phyloP scores from a whole-genome alignment of 805 yeast genomes.

The Barnettozyma californica region DNA sequence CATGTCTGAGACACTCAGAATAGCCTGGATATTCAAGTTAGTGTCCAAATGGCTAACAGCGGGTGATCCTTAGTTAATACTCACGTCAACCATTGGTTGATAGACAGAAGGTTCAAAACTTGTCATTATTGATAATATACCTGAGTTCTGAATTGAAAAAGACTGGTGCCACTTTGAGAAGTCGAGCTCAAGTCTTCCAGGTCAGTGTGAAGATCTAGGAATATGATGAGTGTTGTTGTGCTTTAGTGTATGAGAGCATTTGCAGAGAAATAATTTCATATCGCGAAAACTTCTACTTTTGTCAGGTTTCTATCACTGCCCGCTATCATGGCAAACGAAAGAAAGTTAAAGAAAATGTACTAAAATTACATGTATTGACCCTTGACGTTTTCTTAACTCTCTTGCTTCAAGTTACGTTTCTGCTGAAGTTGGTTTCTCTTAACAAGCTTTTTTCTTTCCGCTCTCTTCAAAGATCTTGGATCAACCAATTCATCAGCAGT shows the following conservation, averaged over 20 bases:
- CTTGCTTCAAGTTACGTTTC: constrained; percentile 63
- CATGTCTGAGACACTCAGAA: constrained; percentile 63
- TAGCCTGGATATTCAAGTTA: constrained; percentile 42
- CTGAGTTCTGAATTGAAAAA: background rate
- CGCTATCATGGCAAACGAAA: too few species aligned
- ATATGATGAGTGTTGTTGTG: too few species aligned
- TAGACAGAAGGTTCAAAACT: constrained; percentile 25
- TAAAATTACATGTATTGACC: background rate
- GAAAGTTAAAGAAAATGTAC: too few species aligned
- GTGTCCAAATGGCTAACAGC: background rate
- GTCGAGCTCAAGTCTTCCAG: background rate
- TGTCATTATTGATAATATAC: constrained; percentile 5
- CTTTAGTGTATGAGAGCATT: background rate
- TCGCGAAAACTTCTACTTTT: background rate
- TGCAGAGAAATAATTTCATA: background rate
- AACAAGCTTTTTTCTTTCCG: constrained; percentile 76
- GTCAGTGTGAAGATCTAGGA: background rate
- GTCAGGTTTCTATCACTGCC: background rate
- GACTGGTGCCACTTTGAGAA: background rate
- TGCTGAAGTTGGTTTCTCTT: constrained; percentile 84
- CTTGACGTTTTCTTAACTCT: constrained; percentile 2
- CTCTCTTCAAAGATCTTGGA: constrained; percentile 78
- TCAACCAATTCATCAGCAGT: constrained; percentile 66
- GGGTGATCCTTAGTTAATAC: constrained; percentile 19
- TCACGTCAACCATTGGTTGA: constrained; percentile 60